Evolutionary conservation across 2,329 filamentous ascomycete species (phyloP), one percentile per base, ranked within the genome.

Genomic region (Coniella lustricola): DNA sequence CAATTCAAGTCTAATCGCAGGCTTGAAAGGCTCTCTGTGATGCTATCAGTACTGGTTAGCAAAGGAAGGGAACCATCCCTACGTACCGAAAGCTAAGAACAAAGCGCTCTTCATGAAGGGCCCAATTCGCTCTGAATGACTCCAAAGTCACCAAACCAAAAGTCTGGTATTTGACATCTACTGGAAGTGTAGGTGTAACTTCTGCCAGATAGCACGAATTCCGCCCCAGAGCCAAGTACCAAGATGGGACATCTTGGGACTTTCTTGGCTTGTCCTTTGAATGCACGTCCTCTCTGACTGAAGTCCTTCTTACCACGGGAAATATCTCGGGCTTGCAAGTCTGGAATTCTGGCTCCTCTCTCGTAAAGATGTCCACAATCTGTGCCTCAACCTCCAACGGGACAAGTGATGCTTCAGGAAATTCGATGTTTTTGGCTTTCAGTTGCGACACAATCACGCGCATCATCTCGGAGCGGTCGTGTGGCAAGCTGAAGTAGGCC

Each of bases 141-240:
- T 75, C 73, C 47, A 81, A 63, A 0, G 71, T 76, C 7, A 78
- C 71, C 21, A 78, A 63, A 1, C 77, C 77, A 51, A 74, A 78
- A 1, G 68, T 68, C 42, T 69, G 67, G n/a, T 73, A 67, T 50
- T 67, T 73, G 29, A 74, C 64, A 5, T 71, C 69, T n/a, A 75
- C 55, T 8, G 60, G 63, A n/a, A 76, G 71, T 4, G 69, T 65
- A 3, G 69, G 65, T 16, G 71, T 64, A 14, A 78, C 71, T 49
- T 78, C 73, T 7, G 75, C 63, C 4, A 79, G 64, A 55, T 76
- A 70, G 52, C 75, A 75, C 51, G 75, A 68, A 51, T 76, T 74
- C 22, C 74, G 70, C 18, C 74, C 76, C 21, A 80, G 68, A 3
- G 73, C 73, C 20, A 81, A 64, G 55, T 76, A 81, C 50, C 74